Base-by-base conservation (phyloP, 2,329 filamentous ascomycete species). In the Thyridium curvatum region DNA sequence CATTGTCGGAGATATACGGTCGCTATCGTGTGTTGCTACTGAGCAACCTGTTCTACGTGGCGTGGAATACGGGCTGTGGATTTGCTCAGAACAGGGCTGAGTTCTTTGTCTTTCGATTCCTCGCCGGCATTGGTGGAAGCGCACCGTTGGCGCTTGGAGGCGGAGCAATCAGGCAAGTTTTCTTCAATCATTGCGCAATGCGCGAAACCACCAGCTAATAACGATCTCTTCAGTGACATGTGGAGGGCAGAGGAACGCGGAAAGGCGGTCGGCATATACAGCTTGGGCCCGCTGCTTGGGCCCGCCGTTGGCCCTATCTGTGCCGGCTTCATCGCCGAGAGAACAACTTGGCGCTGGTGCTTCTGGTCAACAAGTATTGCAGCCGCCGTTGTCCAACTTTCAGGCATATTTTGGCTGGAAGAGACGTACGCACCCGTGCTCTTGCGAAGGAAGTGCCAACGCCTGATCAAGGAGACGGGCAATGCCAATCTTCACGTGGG, bases 121-220 rank as follows among this genome's bases (percentile, higher is more conserved):
- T 82, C 9, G 61, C 72, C 8, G 77, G 77, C 0, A 57, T 81
- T 6, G 76, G 76, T 14, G 78, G 76, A 0, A 77, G 72, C 45
- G 75, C 73, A 1, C 68, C 74, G 4, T 58, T 77, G 12, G 48
- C 34, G 6, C 21, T 26, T 26, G 21, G 21, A 26, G 21, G 21
- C 36, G 50, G 51, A 18, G 45, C 39, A 40, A 52, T 53, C 17
- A 8, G 18, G 13, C 17, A 17, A 21, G 32, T 18, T 17, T 17
- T 18, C 16, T 18, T n/a, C n/a, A n/a, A n/a, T n/a, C n/a, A n/a
- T n/a, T n/a, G n/a, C n/a, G n/a, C n/a, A n/a, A n/a, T n/a, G n/a
- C n/a, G n/a, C n/a, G n/a, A n/a, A n/a, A n/a, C n/a, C n/a, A n/a
- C n/a, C n/a, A n/a, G n/a, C n/a, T 18, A 12, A 34, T 13, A 9